Percentiles rank a stretch among this genome's conserved stretches.
phyloP scores from a whole-genome alignment of 2,329 filamentous ascomycete genomes.

The Apiospora kogelbergensis region DNA sequence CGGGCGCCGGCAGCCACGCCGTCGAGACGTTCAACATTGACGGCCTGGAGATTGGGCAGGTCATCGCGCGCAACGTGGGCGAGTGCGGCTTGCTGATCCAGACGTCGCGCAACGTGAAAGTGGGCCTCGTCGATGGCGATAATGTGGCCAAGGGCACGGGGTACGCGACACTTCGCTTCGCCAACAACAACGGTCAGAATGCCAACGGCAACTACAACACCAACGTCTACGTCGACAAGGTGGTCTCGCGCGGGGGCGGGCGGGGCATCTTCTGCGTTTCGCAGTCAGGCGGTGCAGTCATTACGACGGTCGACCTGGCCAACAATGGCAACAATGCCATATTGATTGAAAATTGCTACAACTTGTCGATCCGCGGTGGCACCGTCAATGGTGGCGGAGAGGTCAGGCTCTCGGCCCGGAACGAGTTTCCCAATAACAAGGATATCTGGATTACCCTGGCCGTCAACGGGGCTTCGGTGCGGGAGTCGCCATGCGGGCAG shows the following conservation, averaged over 20 bases:
- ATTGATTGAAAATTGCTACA: slow-evolving; percentile 61
- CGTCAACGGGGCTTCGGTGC: slow-evolving; percentile 50
- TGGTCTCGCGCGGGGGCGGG: slow-evolving; percentile 56
- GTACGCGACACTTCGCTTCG: slow-evolving; percentile 57
- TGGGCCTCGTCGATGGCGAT: slow-evolving; percentile 55
- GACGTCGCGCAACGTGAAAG: slow-evolving; percentile 49
- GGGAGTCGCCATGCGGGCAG: slow-evolving; percentile 53
- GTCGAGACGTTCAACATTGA: slow-evolving; percentile 62
- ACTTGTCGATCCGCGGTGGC: slow-evolving; percentile 49
- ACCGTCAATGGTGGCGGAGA: slow-evolving; percentile 55
- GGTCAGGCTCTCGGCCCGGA: slow-evolving; percentile 51
- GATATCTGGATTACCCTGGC: slow-evolving; percentile 50
- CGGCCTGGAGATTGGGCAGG: slow-evolving; percentile 48
- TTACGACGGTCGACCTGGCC: slow-evolving; percentile 48
- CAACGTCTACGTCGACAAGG: slow-evolving; percentile 53
- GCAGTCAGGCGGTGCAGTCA: slow-evolving; percentile 52
- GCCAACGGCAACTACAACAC: slow-evolving; percentile 49
- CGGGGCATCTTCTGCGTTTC: slow-evolving; percentile 60
- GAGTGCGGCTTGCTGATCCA: slow-evolving; percentile 59
- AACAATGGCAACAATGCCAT: slow-evolving; percentile 56
- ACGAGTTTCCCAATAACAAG: slow-evolving; percentile 53
- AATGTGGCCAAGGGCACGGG: slow-evolving; percentile 53
- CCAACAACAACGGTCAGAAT: slow-evolving; percentile 54
- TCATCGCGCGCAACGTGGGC: slow-evolving; percentile 53
- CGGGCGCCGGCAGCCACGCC: slow-evolving; percentile 53